A percentile compares a stretch with the other conserved stretches of the same genome.
Conservation (phyloP, 257 asterid species). For the Jaltomata sinuosa region DNA sequence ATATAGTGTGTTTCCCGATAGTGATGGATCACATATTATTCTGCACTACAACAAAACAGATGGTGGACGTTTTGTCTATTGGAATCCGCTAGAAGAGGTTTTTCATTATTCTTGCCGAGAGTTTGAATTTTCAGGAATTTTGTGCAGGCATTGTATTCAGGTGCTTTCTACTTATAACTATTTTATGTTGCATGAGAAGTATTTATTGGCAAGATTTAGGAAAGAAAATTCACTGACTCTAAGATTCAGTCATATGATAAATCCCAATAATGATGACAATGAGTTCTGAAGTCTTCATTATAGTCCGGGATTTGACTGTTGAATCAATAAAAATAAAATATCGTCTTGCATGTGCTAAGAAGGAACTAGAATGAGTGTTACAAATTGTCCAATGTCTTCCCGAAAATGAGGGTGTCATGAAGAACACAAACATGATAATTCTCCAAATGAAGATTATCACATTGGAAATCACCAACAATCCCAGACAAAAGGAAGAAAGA, state of each 20-base stretch:
- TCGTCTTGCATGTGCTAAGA: neutral
- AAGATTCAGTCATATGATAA: neutral
- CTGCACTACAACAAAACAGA: too few species aligned
- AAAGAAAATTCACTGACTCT: neutral
- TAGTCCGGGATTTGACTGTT: too few species aligned
- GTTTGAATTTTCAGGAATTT: too few species aligned
- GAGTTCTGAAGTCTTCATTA: neutral
- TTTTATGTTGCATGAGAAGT: neutral
- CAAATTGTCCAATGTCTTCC: neutral
- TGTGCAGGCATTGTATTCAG: too few species aligned
- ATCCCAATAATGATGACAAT: neutral
- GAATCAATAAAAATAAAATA: neutral
- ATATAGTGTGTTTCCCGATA: too few species aligned
- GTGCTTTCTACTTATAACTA: neutral
- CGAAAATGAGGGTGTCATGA: neutral
- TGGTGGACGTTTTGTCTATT: too few species aligned
- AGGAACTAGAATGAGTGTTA: neutral
- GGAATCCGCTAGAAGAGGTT: too few species aligned
- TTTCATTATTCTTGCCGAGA: too few species aligned
- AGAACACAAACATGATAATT: neutral
- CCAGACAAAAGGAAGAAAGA: too few species aligned
- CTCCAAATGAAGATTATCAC: neutral
- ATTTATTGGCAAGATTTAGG: neutral
- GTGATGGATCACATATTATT: too few species aligned
- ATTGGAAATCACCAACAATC: too few species aligned